phyloP scores from a whole-genome alignment of 228 moss, liverwort and hornwort genomes.

The Sphagnum fallax region DNA sequence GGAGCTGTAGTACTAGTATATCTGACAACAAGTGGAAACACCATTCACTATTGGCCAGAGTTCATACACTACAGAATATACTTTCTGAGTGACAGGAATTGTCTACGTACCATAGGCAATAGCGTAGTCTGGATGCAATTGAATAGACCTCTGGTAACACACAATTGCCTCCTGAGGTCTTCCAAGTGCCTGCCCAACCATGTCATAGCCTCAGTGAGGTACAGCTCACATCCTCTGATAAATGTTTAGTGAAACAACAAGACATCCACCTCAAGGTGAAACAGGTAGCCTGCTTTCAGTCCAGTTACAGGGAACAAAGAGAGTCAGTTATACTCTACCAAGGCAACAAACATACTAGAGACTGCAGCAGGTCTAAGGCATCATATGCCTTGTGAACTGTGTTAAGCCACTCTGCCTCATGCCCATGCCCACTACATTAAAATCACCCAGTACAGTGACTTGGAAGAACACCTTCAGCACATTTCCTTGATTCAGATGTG shows the following conservation, averaged over 20 bases:
- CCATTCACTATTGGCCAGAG: not conserved
- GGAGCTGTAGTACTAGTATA: too few species aligned
- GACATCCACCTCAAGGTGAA: too few species aligned
- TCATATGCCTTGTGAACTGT: too few species aligned
- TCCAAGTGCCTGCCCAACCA: constrained; percentile 59
- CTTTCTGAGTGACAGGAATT: not conserved
- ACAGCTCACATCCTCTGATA: not conserved
- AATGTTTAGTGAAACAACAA: too few species aligned
- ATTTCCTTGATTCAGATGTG: constrained; percentile 91
- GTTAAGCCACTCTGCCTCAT: too few species aligned
- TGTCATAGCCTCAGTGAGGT: not conserved
- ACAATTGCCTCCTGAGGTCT: constrained; percentile 80
- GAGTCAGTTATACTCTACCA: too few species aligned
- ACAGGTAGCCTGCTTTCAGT: too few species aligned
- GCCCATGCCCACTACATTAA: too few species aligned
- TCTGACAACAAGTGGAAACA: not conserved
- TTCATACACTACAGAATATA: not conserved
- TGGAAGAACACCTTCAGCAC: constrained; percentile 68
- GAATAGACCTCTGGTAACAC: constrained; percentile 85
- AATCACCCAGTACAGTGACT: too few species aligned
- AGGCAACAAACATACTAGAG: too few species aligned
- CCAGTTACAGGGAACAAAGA: too few species aligned
- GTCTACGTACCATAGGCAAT: constrained; percentile 87
- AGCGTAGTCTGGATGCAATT: constrained; percentile 88
- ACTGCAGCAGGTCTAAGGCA: too few species aligned